Conservation (phyloP, 164 flowering plant species). For the Litsea cubeba region DNA sequence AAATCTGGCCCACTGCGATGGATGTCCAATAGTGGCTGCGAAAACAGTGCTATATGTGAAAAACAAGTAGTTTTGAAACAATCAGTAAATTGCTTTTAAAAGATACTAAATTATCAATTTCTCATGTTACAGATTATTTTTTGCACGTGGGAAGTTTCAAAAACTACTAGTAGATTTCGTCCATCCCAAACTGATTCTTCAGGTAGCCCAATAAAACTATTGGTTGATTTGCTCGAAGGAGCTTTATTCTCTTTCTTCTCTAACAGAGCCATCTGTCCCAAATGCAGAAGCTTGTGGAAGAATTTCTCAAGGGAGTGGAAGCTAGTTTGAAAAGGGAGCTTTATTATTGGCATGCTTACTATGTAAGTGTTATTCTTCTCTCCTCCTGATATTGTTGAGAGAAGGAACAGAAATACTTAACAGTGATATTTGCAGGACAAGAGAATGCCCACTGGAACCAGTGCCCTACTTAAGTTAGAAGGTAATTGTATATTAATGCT, state of each 20-base stretch:
- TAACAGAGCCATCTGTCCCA: constrained; percentile 10
- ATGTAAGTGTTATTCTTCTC: constrained; percentile 38
- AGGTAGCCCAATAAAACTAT: constrained; percentile 26
- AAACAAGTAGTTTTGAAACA: too few species aligned
- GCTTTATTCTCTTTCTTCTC: background rate
- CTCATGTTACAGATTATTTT: constrained; percentile 31
- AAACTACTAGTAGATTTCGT: constrained; percentile 60
- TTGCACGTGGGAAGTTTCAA: constrained; percentile 45
- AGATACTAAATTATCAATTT: background rate
- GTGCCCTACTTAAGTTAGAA: constrained; percentile 63
- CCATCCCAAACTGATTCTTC: constrained; percentile 69
- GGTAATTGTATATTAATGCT: constrained; percentile 25
- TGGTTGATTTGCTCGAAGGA: background rate
- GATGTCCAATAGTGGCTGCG: too few species aligned
- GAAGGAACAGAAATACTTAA: constrained; percentile 6
- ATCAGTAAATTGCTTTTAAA: too few species aligned
- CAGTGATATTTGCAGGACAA: constrained; percentile 41
- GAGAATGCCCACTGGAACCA: constrained; percentile 66
- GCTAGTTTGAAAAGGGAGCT: constrained; percentile 46
- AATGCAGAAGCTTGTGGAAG: constrained; percentile 67
- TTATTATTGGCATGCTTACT: constrained; percentile 78
- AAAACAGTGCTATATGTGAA: too few species aligned
- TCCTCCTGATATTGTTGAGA: background rate
- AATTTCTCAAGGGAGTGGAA: constrained; percentile 54
- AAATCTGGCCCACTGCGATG: too few species aligned